These are phyloP conservation scores for Martensiomyces pterosporus DNA, from an alignment of 192 early-diverging fungal species.

Conservation along the genomic window DNA sequence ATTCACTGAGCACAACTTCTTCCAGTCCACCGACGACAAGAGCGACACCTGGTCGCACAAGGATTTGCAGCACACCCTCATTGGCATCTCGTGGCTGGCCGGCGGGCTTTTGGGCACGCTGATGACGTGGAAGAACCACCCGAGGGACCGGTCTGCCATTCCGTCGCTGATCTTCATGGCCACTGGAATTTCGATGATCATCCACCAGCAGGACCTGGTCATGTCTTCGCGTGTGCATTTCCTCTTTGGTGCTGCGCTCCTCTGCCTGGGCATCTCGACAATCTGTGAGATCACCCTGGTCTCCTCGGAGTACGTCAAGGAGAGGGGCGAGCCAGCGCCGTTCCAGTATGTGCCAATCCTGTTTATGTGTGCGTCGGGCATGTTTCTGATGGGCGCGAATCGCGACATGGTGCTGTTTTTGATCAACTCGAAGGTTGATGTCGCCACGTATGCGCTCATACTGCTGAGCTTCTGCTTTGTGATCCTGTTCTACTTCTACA, in stretches of 20 bases:
- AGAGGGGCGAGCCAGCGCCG: conserved; percentile 14
- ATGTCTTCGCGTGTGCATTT: conserved; percentile 56
- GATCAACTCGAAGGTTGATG: conserved; percentile 41
- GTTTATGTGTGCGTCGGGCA: conserved; percentile 55
- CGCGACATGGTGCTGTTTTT: conserved; percentile 55
- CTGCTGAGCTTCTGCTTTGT: conserved; percentile 55
- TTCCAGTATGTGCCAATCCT: conserved; percentile 41
- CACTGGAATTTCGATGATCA: conserved; percentile 58
- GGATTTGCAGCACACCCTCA: conserved; percentile 61
- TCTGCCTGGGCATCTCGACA: conserved; percentile 43
- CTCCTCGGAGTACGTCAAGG: conserved; percentile 19
- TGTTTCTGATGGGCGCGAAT: conserved; percentile 61
- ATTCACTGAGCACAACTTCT: conserved; percentile 65
- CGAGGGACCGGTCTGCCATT: conserved; percentile 49
- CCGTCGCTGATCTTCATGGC: conserved; percentile 58
- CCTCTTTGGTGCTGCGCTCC: conserved; percentile 57
- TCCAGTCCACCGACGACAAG: conserved; percentile 12
- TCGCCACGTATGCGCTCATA: conserved; percentile 52
- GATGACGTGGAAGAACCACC: conserved; percentile 28
- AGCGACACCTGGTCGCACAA: conserved; percentile 54
- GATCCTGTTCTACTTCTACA: conserved; percentile 46
- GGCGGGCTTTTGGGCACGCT: conserved; percentile 55
- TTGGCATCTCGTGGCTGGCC: conserved; percentile 61
- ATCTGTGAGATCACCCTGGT: conserved; percentile 55
- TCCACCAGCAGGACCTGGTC: conserved; percentile 55